These are phyloP conservation scores for Amylostereum areolatum DNA, from an alignment of 1,284 basidiomycete species.

Conservation along the genomic window DNA sequence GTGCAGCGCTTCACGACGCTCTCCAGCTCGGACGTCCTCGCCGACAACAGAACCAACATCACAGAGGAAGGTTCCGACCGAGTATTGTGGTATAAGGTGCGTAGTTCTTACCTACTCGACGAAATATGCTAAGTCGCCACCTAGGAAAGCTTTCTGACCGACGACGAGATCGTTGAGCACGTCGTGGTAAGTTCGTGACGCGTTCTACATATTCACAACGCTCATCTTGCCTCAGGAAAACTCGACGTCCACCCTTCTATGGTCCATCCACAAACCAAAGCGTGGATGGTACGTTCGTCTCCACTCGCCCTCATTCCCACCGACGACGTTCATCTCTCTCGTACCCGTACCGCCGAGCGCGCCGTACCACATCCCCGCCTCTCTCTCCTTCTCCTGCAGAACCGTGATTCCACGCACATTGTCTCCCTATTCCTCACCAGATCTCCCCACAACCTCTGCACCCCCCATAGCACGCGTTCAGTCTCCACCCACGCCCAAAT, in stretches of 20 bases:
- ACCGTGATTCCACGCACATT: constrained; percentile 32
- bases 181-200: constrained; percentile 48
- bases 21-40: constrained; percentile 70
- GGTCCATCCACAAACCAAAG: constrained; percentile 70
- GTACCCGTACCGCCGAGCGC: constrained; percentile 49
- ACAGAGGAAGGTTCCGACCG: constrained; percentile 48
- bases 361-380: constrained; percentile 52
- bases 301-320: constrained; percentile 58
- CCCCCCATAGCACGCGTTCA: not conserved
- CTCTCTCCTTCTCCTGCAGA: constrained; percentile 56
- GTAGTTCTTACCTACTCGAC: constrained; percentile 9
- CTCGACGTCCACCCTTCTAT: constrained; percentile 53
- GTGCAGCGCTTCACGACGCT: too few relatives aligned
- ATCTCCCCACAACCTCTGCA: constrained; percentile 37
- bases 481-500: constrained; percentile 11
- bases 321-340: constrained; percentile 58
- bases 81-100: constrained; percentile 72
- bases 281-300: constrained; percentile 78
- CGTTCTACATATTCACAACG: not conserved
- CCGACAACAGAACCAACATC: constrained; percentile 64
- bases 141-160: constrained; percentile 68
- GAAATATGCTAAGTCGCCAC: constrained; percentile 12
- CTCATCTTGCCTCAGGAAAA: constrained; percentile 44
- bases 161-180: constrained; percentile 70
- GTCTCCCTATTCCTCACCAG: constrained; percentile 9